These are phyloP conservation scores for Metarhizium robertsii DNA, from an alignment of 2,329 filamentous ascomycete species.

Conservation along the genomic window DNA sequence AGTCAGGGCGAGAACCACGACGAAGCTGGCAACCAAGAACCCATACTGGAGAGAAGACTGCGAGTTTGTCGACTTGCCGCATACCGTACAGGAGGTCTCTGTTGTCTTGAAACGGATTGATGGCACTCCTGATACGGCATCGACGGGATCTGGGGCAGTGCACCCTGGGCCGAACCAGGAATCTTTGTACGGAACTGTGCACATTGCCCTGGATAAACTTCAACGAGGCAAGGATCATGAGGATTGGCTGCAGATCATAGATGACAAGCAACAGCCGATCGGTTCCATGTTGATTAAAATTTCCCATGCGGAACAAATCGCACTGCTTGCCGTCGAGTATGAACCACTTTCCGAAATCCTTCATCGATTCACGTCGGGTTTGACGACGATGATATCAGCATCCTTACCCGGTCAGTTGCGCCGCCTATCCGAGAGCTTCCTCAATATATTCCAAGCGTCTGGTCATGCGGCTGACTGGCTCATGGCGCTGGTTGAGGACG, in stretches of 20 bases:
- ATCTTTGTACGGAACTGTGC: constrained; percentile 60
- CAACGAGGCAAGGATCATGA: constrained; percentile 71
- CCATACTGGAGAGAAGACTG: constrained; percentile 80
- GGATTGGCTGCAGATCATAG: constrained; percentile 77
- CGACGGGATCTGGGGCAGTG: constrained; percentile 18
- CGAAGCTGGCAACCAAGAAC: constrained; percentile 59
- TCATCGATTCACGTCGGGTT: constrained; percentile 71
- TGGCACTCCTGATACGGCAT: constrained; percentile 35
- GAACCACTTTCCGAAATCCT: constrained; percentile 71
- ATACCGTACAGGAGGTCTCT: constrained; percentile 58
- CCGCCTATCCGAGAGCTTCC: constrained; percentile 71
- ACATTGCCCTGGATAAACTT: constrained; percentile 70
- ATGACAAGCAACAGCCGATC: constrained; percentile 65
- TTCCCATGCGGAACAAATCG: constrained; percentile 79
- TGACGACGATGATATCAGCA: constrained; percentile 78
- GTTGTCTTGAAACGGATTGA: constrained; percentile 62
- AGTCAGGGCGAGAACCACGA: constrained; percentile 64
- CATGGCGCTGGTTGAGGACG: constrained; percentile 86
- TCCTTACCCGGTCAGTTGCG: constrained; percentile 70
- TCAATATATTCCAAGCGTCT: constrained; percentile 94
- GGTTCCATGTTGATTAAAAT: constrained; percentile 81
- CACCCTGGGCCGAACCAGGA: constrained; percentile 24
- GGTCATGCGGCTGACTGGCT: constrained; percentile 81
- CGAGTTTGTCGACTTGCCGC: constrained; percentile 65
- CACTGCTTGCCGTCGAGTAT: constrained; percentile 81